These are phyloP conservation scores for Rhododendron williamsianum DNA, from an alignment of 148 eudicot species.

Conservation along the genomic window DNA sequence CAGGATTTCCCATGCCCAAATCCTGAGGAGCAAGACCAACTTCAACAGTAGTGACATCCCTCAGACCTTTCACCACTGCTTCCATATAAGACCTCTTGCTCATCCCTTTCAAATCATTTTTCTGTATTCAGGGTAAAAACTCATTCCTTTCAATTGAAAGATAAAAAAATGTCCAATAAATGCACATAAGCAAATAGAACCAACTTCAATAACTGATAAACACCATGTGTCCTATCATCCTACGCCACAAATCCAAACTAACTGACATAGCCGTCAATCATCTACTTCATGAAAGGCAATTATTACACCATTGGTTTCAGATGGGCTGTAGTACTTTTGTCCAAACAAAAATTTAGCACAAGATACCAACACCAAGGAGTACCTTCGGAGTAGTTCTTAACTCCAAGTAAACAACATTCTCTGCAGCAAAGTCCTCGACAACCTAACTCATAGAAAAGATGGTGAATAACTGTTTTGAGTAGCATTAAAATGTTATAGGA, in stretches of 20 bases:
- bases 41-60: conserved; percentile 49
- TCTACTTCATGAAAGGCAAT: background rate
- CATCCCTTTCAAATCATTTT: conserved; percentile 75
- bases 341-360: background rate
- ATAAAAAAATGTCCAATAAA: background rate
- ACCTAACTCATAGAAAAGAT: conserved; percentile 40
- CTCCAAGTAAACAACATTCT: conserved; percentile 94
- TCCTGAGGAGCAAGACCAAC: conserved; percentile 43
- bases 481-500: background rate
- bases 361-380: conserved; percentile 3
- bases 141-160: background rate
- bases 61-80: conserved; percentile 82
- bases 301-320: background rate
- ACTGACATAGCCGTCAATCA: background rate
- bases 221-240: background rate
- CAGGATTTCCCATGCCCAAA: conserved; percentile 16
- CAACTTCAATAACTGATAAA: background rate
- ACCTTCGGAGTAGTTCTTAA: conserved; percentile 98
- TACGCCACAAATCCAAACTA: background rate
- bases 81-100: conserved; percentile 80
- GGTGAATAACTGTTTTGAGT: background rate
- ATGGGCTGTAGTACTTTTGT: background rate
- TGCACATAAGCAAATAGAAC: background rate
- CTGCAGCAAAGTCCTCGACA: conserved; percentile 92
- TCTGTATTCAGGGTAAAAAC: conserved; percentile 28